Base-by-base conservation (phyloP, 768 basidiomycete species). In the Suillus subluteus region DNA sequence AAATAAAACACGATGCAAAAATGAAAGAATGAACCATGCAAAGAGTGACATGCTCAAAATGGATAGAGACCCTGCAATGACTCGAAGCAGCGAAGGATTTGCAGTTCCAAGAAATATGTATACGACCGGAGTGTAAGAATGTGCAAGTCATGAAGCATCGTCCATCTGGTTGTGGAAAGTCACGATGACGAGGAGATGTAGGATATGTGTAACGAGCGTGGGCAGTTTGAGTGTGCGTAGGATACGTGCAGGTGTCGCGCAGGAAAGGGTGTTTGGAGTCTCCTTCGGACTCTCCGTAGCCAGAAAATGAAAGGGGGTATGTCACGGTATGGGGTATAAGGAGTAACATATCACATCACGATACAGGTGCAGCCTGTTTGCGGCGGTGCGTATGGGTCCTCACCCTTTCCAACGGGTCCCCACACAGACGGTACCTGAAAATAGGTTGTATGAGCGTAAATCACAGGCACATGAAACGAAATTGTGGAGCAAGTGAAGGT, bases 371-470 rank as follows among this genome's bases (percentile, higher is more conserved):
- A 92, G 38, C 90, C 88, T 73, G 87, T 82, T 61, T 88, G 85
- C 74, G 89, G 92, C 62, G 94, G 91, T 64, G 93, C 92, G 78
- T 95, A 98, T 48, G 96, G 96, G 76, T 98, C 96, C 78, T 96
- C 93, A 72, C 87, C 88, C 81, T 94, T 95, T 72, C 87, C 88
- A 38, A 96, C 86, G 18, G 92, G 90, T 23, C 96, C 96, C 96
- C 96, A 99, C 62, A 99, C 92, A 41, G 92, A 94, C 18, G 96
- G 95, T 62, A 96, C 88, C 94, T 96, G 74, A 26, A 72, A 8
- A 9, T 38, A 7, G 3, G 26, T 21, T 6, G 18, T 41, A 61
- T 61, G 26, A 41, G 63, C 15, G 4, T 13, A 32, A 62, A 61
- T 30, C 21, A 6, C 15, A 56, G 35, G 55, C 21, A 38, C 21